Percentiles rank a stretch among this genome's conserved stretches.
Conservation (phyloP, 768 basidiomycete species). For the Tulasnella calospora region DNA sequence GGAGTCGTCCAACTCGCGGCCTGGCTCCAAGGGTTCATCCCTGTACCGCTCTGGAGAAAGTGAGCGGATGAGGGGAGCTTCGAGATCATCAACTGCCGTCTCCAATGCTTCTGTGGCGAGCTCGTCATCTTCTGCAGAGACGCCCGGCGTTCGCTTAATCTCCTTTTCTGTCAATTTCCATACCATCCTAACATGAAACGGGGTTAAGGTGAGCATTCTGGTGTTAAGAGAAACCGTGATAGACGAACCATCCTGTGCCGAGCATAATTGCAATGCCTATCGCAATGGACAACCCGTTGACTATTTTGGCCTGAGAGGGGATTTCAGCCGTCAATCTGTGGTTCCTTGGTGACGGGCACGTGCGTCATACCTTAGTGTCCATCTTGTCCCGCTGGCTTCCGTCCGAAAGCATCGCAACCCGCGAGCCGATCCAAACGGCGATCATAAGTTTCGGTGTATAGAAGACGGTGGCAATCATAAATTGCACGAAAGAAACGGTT, state of each 20-base stretch:
- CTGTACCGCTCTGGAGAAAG: conserved; percentile 10
- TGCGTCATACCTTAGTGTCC: conserved; percentile 52
- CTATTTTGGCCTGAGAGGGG: conserved; percentile 48
- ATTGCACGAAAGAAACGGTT: conserved; percentile 69
- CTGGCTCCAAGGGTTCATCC: conserved; percentile 11
- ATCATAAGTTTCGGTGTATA: conserved; percentile 67
- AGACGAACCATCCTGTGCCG: conserved; percentile 60
- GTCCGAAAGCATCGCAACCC: conserved; percentile 68
- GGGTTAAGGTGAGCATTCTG: neutral
- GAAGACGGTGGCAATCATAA: conserved; percentile 65
- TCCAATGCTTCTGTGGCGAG: conserved; percentile 57
- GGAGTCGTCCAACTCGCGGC: neutral
- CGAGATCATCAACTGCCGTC: conserved; percentile 39
- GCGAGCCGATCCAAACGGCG: conserved; percentile 73
- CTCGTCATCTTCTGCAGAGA: conserved; percentile 49
- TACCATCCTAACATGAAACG: conserved; percentile 49
- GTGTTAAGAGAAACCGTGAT: neutral
- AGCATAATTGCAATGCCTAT: conserved; percentile 56
- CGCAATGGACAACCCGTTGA: conserved; percentile 57
- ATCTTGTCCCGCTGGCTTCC: conserved; percentile 66
- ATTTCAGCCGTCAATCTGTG: neutral
- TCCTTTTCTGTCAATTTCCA: conserved; percentile 61
- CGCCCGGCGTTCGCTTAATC: conserved; percentile 50
- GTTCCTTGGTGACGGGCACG: neutral
- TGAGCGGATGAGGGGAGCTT: conserved; percentile 20